Base-by-base conservation (phyloP, 2,329 filamentous ascomycete species). In the Claviceps pazoutovae region DNA sequence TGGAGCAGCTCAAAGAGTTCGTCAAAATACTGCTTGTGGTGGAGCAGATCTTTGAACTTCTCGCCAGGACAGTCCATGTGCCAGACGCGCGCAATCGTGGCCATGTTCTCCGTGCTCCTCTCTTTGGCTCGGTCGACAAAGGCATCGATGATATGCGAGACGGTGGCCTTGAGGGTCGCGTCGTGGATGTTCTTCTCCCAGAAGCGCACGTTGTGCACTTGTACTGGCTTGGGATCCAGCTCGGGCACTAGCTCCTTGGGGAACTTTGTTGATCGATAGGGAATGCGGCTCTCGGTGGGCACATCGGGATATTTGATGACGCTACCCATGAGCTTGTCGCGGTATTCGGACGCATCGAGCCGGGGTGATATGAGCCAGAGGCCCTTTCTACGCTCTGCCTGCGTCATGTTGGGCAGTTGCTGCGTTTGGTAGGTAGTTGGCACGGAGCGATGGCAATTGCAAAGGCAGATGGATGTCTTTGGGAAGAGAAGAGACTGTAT, bases 41-140 rank as follows among this genome's bases (percentile, higher is more conserved):
- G 53, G 17, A 62, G 55, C 19, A 63, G 57, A 34, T 59, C 59
- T 50, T 61, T 61, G 54, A 63, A 63, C 54, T 62, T 61, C 26
- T 62, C 60, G 30, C 57, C 59, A 0, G 61, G 61, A 2, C 57
- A 60, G 49, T 62, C 60, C 61, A 63, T 63, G 50, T 63, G 61
- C 61, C 61, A 63, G 17, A 63, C 56, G 16, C 61, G 55, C 19
- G 61, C 61, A 13, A 62, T 56, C 13, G 61, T 62, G 5, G 60
- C 61, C 49, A 56, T 42, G 48, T 57, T 57, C 11, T 59, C 56
- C 42, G 48, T 55, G 19, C 42, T 56, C 21, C 55, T 54, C 46
- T 56, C 56, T 42, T 54, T 57, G 21, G 59, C 59, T 39, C 58
- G 44, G 46, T 61, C 58, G 44, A 56, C 59, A 46, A 62, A 62